These are phyloP conservation scores for Globisporangium mamillatum DNA, from an alignment of 352 stramenopile species.

Conservation along the genomic window DNA sequence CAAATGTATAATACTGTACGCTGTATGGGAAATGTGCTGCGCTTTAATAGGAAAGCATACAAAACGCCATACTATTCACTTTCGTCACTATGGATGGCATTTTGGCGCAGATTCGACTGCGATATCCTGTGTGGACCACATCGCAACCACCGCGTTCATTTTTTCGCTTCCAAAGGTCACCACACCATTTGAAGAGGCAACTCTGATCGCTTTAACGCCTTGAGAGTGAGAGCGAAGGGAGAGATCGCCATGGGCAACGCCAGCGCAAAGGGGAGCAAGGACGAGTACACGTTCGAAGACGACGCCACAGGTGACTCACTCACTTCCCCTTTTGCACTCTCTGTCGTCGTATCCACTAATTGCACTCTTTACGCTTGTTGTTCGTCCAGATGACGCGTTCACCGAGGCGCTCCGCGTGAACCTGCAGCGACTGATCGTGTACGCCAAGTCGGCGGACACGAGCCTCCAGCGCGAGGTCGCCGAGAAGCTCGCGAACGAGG, in stretches of 20 bases:
- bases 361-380: not conserved
- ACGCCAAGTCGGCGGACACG: conserved; percentile 90
- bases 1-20: too few species aligned
- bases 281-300: conserved; percentile 83
- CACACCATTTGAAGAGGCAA: not conserved
- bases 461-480: conserved; percentile 90
- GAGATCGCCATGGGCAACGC: conserved; percentile 51
- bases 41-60: too few species aligned
- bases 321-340: not conserved
- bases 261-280: conserved; percentile 64
- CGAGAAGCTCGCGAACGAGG: conserved; percentile 94
- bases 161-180: conserved; percentile 2
- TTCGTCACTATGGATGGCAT: too few species aligned
- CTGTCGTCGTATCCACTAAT: not conserved
- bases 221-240: not conserved
- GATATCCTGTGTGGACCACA: conserved; percentile 7
- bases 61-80: too few species aligned
- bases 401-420: conserved; percentile 87
- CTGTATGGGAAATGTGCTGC: too few species aligned
- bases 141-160: not conserved
- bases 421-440: conserved; percentile 90
- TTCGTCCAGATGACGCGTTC: conserved; percentile 75
- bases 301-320: conserved; percentile 25
- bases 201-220: not conserved
- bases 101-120: too few species aligned